These are phyloP conservation scores for Leccinum brunneo-olivaceum DNA, from an alignment of 1,284 basidiomycete genomes.

Conservation along the genomic window DNA sequence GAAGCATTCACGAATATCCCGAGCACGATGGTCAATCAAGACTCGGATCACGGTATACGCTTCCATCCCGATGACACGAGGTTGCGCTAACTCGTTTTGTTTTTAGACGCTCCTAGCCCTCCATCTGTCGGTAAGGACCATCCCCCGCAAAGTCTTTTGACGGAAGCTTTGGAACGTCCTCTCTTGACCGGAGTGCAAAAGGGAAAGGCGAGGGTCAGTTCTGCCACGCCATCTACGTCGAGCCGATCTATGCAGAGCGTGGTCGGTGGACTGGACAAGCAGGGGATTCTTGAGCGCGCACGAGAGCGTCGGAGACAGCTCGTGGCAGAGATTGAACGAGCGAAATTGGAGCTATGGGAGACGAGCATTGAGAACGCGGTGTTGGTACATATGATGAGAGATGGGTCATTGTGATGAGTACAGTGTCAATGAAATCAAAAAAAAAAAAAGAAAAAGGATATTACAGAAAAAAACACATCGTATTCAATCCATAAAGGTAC, in stretches of 20 bases:
- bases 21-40: constrained; percentile 1
- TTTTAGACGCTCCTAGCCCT: constrained; percentile 8
- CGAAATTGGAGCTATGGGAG: constrained; percentile 67
- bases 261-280: constrained; percentile 16
- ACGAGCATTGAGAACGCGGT: constrained; percentile 66
- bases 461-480: constrained; percentile 2
- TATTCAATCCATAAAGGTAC: constrained; percentile 19
- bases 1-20: constrained; percentile 16
- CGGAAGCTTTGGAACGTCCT: constrained; percentile 1
- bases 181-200: constrained; percentile 11
- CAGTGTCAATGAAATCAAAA: too few species aligned
- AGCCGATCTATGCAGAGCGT: constrained; percentile 11
- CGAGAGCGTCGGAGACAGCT: constrained; percentile 46
- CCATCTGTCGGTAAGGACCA: constrained; percentile 3
- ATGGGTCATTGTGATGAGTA: too few species aligned
- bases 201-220: constrained; percentile 15
- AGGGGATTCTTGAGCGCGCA: constrained; percentile 46
- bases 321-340: constrained; percentile 48
- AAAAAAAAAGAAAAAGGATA: too few species aligned
- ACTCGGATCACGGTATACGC: constrained; percentile 12
- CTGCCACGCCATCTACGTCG: constrained; percentile 10
- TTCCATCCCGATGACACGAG: neutral
- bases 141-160: neutral
- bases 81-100: constrained; percentile 6
- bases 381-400: constrained; percentile 46